A percentile compares a stretch with the other conserved stretches of the same genome.
phyloP scores from a whole-genome alignment of 2,329 filamentous ascomycete species.

The Paramyrothecium sp. region DNA sequence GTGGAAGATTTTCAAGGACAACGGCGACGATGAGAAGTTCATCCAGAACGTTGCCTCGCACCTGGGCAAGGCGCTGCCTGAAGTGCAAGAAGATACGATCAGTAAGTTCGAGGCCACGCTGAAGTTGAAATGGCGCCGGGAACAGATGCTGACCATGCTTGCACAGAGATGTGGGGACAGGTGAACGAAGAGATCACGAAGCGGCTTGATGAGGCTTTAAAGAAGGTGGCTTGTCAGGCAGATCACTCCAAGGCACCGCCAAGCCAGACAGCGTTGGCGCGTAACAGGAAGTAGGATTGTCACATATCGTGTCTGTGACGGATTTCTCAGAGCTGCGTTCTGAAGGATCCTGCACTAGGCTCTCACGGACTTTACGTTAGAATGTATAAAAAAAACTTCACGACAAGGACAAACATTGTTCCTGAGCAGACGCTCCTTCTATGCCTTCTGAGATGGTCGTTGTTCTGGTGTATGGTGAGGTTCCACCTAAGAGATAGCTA shows the following conservation, averaged over 20 bases:
- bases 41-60: not conserved
- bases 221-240: not conserved
- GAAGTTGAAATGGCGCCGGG: not conserved
- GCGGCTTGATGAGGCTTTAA: not conserved
- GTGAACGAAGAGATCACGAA: not conserved
- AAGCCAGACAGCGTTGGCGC: not conserved
- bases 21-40: not conserved
- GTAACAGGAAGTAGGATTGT: not conserved
- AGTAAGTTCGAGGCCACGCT: not conserved
- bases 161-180: not conserved
- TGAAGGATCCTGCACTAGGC: too few relatives aligned
- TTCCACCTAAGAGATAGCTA: too few relatives aligned
- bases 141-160: not conserved
- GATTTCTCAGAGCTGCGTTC: not conserved
- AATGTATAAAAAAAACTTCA: too few relatives aligned
- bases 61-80: not conserved
- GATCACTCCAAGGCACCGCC: not conserved
- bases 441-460: too few relatives aligned
- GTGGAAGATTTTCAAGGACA: constrained; percentile 1
- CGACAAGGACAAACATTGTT: too few relatives aligned
- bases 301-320: too few relatives aligned
- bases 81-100: not conserved
- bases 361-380: too few relatives aligned
- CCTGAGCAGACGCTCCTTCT: too few relatives aligned
- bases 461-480: too few relatives aligned